Base-by-base conservation (phyloP, 176 grass and related monocot species). In the Zoysia pacifica region DNA sequence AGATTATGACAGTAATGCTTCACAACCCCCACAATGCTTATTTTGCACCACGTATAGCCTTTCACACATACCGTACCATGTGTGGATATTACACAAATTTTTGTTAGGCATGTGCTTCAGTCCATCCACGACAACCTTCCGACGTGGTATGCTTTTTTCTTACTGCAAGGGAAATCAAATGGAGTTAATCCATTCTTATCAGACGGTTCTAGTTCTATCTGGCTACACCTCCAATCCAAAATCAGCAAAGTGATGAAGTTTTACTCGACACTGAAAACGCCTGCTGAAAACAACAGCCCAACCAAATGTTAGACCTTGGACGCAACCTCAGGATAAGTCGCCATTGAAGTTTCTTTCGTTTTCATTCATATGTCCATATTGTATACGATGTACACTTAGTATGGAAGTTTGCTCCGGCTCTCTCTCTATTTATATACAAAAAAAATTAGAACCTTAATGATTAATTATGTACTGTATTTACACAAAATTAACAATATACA, bases 221-320 rank as follows among this genome's bases (percentile, higher is more conserved):
- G 63, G 53, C 62, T 11, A 6, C 14, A 20, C 14, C 4, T 46
- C 9, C 38, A 59, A 75, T 71, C 41, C 67, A 66, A 65, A 0
- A 64, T 56, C 51, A 76, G 11, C 28, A 81, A 69, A 35, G 38
- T 0, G 63, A 40, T 16, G 49, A 59, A 59, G 48, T 89, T 81
- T 81, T 56, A 72, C 55, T 81, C 48, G 11, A 46, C 65, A 11
- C 66, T 47, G 50, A 78, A 78, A 87, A 66, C 65, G 72, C 11
- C 48, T 43, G 58, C 70, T 19, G 77, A 89, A 76, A 80, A 71
- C 77, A 76, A 81, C 77, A 65, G 11, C 63, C 16, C 70, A 83
- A 73, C 80, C 65, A 78, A 48, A 59, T 40, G 53, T 44, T 74
- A 47, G 64, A 84, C 55, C 65, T 70, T 16, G 28, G 64, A 75